These are phyloP conservation scores for Diaporthe aspalathi DNA, from an alignment of 2,329 filamentous ascomycete genomes.

Conservation along the genomic window DNA sequence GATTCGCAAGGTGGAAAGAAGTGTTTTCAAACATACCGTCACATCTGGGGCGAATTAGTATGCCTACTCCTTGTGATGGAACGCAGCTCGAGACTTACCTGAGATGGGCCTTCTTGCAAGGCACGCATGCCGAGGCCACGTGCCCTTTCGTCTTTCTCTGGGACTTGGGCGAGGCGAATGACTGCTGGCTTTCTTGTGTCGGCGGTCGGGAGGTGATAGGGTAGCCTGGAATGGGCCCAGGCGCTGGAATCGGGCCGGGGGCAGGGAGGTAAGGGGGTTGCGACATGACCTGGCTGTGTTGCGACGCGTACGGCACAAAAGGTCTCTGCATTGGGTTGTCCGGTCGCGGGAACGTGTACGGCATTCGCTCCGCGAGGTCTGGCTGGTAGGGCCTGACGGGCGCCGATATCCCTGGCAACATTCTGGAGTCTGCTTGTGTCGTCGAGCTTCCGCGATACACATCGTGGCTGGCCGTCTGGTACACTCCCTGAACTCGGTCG, in stretches of 20 bases:
- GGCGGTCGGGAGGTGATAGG: slow-evolving; percentile 49
- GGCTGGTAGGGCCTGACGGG: slow-evolving; percentile 52
- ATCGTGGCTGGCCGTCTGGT: slow-evolving; percentile 61
- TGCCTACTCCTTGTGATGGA: slow-evolving; percentile 12
- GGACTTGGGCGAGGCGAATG: slow-evolving; percentile 67
- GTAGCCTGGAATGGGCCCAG: slow-evolving; percentile 50
- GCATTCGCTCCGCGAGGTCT: slow-evolving; percentile 54
- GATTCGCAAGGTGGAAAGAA: slow-evolving; percentile 35
- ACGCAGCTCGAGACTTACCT: slow-evolving; percentile 57
- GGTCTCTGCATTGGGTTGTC: slow-evolving; percentile 51
- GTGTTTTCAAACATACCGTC: slow-evolving; percentile 66
- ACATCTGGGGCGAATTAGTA: slow-evolving; percentile 61
- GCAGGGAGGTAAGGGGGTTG: slow-evolving; percentile 47
- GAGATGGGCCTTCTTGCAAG: slow-evolving; percentile 86
- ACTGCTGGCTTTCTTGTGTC: slow-evolving; percentile 56
- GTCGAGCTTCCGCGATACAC: slow-evolving; percentile 57
- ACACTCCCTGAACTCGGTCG: slow-evolving; percentile 64
- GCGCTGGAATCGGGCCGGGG: slow-evolving; percentile 45
- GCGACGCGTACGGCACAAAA: slow-evolving; percentile 48
- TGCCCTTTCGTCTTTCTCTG: slow-evolving; percentile 81
- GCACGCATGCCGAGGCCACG: slow-evolving; percentile 86
- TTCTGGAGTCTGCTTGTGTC: slow-evolving; percentile 52
- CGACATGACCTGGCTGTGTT: slow-evolving; percentile 47
- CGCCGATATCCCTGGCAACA: slow-evolving; percentile 46
- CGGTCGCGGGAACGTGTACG: slow-evolving; percentile 54